Evolutionary conservation across 495 filamentous ascomycete genomes (phyloP).

Genomic region (Penicillium manginii): DNA sequence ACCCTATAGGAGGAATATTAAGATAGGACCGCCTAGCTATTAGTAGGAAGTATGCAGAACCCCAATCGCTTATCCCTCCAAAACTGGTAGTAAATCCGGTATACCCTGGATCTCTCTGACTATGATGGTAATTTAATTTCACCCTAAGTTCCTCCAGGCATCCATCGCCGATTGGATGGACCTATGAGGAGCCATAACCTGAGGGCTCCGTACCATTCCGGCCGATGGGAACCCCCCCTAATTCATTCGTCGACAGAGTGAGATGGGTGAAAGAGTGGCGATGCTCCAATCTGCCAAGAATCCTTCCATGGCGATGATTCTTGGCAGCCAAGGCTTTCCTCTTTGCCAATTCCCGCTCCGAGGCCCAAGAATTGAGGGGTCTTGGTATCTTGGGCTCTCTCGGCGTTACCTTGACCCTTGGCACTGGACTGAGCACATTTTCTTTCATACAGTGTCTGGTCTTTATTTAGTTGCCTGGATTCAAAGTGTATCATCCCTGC

Average conservation of each 20-base stretch:
- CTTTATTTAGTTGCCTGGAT: constrained; percentile 16
- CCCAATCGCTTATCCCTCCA: not conserved
- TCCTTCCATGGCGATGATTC: constrained; percentile 24
- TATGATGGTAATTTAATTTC: not conserved
- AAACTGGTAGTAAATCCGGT: not conserved
- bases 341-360: constrained; percentile 38
- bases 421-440: not conserved
- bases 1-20: no score
- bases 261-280: not conserved
- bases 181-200: not conserved
- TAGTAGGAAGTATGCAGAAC: not conserved
- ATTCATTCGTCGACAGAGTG: not conserved
- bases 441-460: not conserved
- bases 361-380: constrained; percentile 19
- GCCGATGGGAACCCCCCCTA: not conserved
- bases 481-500: not conserved
- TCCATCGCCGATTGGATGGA: not conserved
- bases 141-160: not conserved
- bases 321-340: constrained; percentile 40
- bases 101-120: not conserved
- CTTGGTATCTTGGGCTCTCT: constrained; percentile 19
- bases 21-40: no score
- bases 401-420: constrained; percentile 1
- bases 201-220: not conserved
- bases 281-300: constrained; percentile 21